Percentiles rank a stretch among this genome's conserved stretches.
These are phyloP conservation scores for Glutinoglossum americanum DNA, from an alignment of 495 filamentous ascomycete genomes.

Conservation along the genomic window DNA sequence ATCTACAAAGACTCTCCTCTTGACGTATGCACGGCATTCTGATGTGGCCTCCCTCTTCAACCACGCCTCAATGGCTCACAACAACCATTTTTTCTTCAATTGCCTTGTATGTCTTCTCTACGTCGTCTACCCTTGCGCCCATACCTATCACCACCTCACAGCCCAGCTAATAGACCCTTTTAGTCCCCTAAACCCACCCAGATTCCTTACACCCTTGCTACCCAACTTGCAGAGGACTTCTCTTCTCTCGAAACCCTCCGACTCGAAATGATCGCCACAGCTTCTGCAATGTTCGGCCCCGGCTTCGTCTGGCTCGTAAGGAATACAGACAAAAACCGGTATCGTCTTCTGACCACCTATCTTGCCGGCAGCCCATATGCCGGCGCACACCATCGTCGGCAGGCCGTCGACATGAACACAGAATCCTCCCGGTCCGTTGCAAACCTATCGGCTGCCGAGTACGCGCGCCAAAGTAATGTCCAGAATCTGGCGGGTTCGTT, in stretches of 20 bases:
- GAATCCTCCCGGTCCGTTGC: constrained; percentile 13
- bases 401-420: constrained; percentile 65
- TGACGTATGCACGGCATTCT: constrained; percentile 59
- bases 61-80: constrained; percentile 83
- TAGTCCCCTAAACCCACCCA: constrained; percentile 25
- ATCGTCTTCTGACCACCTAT: constrained; percentile 75
- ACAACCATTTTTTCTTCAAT: constrained; percentile 92
- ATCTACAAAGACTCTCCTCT: constrained; percentile 41
- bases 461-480: constrained; percentile 11
- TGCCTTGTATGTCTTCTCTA: constrained; percentile 25
- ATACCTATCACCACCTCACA: neutral
- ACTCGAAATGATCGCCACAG: constrained; percentile 57
- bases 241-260: constrained; percentile 62
- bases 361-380: constrained; percentile 76
- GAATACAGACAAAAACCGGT: constrained; percentile 17
- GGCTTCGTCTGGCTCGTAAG: constrained; percentile 90
- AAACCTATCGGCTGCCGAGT: constrained; percentile 3
- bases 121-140: neutral
- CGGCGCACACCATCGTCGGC: constrained; percentile 59
- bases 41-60: constrained; percentile 67
- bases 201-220: constrained; percentile 13
- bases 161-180: neutral
- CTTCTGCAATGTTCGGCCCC: constrained; percentile 82
- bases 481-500: constrained; percentile 24
- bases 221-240: constrained; percentile 40